These are phyloP conservation scores for Zygoascus ofunaensis DNA, from an alignment of 805 yeast genomes.

Conservation along the genomic window DNA sequence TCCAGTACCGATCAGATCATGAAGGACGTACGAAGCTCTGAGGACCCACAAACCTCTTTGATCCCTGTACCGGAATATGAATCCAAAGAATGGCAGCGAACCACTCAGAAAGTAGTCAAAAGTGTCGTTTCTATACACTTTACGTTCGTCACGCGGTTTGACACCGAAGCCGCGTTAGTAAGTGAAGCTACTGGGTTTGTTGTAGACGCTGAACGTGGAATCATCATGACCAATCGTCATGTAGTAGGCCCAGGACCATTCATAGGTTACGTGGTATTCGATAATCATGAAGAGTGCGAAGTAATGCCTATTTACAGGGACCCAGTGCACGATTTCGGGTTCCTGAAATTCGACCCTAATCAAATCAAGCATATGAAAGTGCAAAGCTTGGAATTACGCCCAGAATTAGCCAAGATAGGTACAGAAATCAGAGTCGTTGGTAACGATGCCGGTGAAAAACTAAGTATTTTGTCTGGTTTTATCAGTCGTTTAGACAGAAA, in stretches of 20 bases:
- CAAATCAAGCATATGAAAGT: conserved; percentile 66
- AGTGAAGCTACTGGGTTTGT: conserved; percentile 91
- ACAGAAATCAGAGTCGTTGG: conserved; percentile 91
- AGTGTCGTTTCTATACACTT: conserved; percentile 86
- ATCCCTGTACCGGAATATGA: no score
- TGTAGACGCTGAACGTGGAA: conserved; percentile 73
- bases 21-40: no score
- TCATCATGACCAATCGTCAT: conserved; percentile 84
- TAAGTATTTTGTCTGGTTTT: conserved; percentile 81
- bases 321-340: conserved; percentile 93
- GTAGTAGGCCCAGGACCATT: conserved; percentile 96
- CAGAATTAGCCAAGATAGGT: conserved; percentile 84
- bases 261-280: conserved; percentile 83
- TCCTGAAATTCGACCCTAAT: conserved; percentile 66
- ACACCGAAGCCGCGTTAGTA: conserved; percentile 70
- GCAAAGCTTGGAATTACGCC: conserved; percentile 56
- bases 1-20: no score
- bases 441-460: conserved; percentile 92
- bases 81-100: conserved; percentile 56
- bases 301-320: conserved; percentile 83
- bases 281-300: conserved; percentile 87
- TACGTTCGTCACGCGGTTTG: conserved; percentile 77
- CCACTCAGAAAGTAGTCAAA: conserved; percentile 72
- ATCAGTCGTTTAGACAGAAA: conserved; percentile 78
- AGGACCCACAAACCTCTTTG: no score